Conservation (phyloP, 179 eudicot genomes). For the Spinacia oleracea region DNA sequence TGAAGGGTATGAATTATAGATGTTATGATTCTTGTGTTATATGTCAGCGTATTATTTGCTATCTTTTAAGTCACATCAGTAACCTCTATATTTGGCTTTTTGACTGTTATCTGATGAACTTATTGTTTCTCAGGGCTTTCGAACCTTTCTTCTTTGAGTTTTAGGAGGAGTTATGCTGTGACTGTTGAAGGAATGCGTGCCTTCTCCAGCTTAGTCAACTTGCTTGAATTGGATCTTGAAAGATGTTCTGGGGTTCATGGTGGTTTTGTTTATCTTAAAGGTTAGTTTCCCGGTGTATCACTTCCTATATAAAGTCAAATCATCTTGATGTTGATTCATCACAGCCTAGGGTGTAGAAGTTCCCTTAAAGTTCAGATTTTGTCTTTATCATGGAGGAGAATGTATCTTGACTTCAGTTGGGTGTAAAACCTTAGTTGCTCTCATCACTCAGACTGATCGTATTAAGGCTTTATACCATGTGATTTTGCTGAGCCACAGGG, state of each 20-base stretch:
- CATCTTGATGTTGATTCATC: not conserved
- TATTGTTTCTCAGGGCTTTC: conserved; percentile 56
- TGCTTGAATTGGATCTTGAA: conserved; percentile 81
- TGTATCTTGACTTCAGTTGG: not conserved
- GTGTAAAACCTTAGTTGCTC: not conserved
- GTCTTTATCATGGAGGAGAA: not conserved
- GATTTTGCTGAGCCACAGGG: not conserved
- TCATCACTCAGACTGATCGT: not conserved
- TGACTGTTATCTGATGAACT: conserved; percentile 1
- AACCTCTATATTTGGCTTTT: not conserved
- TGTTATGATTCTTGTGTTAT: not conserved
- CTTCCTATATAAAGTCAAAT: not conserved
- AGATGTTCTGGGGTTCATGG: conserved; percentile 87
- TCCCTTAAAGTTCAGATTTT: not conserved
- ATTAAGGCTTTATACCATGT: not conserved
- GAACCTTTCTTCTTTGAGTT: conserved; percentile 69
- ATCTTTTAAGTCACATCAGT: not conserved
- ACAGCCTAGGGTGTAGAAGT: not conserved
- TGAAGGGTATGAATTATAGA: not conserved
- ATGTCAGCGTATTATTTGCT: not conserved
- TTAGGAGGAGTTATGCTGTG: conserved; percentile 62
- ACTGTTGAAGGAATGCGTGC: conserved; percentile 79
- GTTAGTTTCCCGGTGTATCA: conserved; percentile 36
- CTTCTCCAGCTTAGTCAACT: conserved; percentile 60
- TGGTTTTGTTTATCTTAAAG: conserved; percentile 86